phyloP scores from a whole-genome alignment of 371 early-diverging fungal genomes.

The Mortierella sp. region DNA sequence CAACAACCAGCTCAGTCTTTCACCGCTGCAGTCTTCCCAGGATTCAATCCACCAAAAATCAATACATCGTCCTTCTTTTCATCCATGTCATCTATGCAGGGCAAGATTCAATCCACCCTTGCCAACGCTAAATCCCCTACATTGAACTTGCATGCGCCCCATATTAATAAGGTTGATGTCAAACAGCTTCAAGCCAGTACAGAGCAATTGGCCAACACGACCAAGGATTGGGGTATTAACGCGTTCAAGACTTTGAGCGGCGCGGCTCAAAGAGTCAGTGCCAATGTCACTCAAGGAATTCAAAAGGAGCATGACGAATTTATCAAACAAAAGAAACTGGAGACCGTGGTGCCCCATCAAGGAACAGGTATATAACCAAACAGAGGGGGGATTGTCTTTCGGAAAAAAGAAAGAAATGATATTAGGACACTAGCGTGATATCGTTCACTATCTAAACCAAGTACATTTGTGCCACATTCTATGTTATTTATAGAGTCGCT shows the following conservation, averaged over 20 bases:
- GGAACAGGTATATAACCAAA: constrained; percentile 36
- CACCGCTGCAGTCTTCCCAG: constrained; percentile 22
- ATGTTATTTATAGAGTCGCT: constrained; percentile 58
- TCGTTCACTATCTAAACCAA: too few relatives aligned
- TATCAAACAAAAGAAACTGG: constrained; percentile 48
- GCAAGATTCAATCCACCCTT: constrained; percentile 46
- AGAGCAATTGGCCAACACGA: constrained; percentile 45
- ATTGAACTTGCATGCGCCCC: constrained; percentile 22
- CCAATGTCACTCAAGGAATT: constrained; percentile 52
- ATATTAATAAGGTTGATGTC: constrained; percentile 41
- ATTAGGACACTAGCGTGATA: too few relatives aligned
- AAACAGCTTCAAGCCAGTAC: constrained; percentile 45
- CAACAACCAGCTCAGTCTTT: constrained; percentile 23
- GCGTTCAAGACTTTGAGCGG: constrained; percentile 51
- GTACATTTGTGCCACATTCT: background rate
- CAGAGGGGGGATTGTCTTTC: background rate
- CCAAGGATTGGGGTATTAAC: constrained; percentile 52
- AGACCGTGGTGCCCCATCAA: constrained; percentile 35
- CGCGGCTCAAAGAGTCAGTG: constrained; percentile 47
- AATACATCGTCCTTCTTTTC: constrained; percentile 51
- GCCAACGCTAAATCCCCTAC: constrained; percentile 35
- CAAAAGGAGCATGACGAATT: constrained; percentile 57
- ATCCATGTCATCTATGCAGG: constrained; percentile 44
- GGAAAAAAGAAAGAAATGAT: background rate
- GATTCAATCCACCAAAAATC: constrained; percentile 40